Percentiles rank a stretch among this genome's conserved stretches.
phyloP scores from a whole-genome alignment of 345 rosid species.

The Arabis alpina region DNA sequence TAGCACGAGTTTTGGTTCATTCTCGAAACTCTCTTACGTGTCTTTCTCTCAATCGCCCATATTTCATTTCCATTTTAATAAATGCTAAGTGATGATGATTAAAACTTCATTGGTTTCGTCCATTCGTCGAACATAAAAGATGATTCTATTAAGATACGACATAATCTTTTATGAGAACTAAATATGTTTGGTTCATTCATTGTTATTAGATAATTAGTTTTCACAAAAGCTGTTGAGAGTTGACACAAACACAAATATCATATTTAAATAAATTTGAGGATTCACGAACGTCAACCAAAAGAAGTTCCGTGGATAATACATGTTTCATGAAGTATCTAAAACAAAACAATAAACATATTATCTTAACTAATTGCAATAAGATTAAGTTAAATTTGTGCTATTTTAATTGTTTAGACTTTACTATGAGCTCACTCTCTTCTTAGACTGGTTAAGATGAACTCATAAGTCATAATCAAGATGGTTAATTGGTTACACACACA shows the following conservation, averaged over 20 bases:
- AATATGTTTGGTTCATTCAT: too few relatives aligned
- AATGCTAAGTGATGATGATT: constrained; percentile 1
- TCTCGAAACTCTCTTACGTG: constrained; percentile 28
- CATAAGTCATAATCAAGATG: neutral
- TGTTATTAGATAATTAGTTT: too few relatives aligned
- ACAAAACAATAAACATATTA: too few relatives aligned
- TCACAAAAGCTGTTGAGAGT: too few relatives aligned
- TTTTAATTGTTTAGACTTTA: neutral
- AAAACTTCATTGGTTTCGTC: constrained; percentile 4
- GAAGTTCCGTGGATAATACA: constrained; percentile 3
- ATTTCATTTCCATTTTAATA: neutral
- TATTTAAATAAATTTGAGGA: neutral
- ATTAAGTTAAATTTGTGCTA: neutral
- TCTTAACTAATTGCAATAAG: neutral
- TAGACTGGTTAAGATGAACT: neutral
- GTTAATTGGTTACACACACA: neutral
- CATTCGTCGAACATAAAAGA: constrained; percentile 27
- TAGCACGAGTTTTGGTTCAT: constrained; percentile 29
- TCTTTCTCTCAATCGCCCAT: constrained; percentile 17
- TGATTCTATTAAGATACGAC: neutral
- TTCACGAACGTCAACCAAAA: constrained; percentile 19
- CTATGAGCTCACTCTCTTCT: neutral
- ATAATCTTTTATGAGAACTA: too few relatives aligned
- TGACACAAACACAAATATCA: too few relatives aligned
- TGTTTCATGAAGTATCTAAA: constrained; percentile 1